A percentile compares a stretch with the other conserved stretches of the same genome.
Conservation (phyloP, 345 rosid species). For the Pugionium dolabratum region DNA sequence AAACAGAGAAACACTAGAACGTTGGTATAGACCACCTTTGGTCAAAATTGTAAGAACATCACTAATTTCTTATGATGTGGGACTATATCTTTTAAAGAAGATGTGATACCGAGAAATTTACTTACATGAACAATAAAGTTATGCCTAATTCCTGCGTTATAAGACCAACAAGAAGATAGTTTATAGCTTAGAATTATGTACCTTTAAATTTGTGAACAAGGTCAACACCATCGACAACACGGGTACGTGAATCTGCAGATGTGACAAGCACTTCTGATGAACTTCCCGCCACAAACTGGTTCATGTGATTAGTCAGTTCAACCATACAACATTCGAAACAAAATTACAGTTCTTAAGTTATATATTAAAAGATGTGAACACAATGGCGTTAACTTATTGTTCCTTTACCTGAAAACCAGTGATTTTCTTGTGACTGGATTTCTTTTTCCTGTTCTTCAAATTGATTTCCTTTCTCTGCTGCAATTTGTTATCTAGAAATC, state of each 20-base stretch:
- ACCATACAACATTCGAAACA: slow-evolving; percentile 1
- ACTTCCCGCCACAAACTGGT: slow-evolving; percentile 89
- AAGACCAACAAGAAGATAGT: not conserved
- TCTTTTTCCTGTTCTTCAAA: slow-evolving; percentile 91
- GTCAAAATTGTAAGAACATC: not conserved
- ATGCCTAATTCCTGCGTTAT: not conserved
- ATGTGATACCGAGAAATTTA: not conserved
- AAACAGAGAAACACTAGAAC: slow-evolving; percentile 8
- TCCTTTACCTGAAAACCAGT: slow-evolving; percentile 92
- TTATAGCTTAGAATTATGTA: slow-evolving; percentile 27
- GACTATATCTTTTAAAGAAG: not conserved
- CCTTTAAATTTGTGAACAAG: slow-evolving; percentile 95
- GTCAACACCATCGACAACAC: slow-evolving; percentile 78
- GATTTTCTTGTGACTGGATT: slow-evolving; percentile 85
- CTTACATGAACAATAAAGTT: not conserved
- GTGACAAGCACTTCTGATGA: slow-evolving; percentile 92
- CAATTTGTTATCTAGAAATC: slow-evolving; percentile 71
- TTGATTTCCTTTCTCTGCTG: slow-evolving; percentile 69
- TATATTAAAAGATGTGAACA: not conserved
- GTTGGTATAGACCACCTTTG: not conserved
- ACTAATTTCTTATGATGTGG: not conserved
- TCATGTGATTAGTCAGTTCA: slow-evolving; percentile 37
- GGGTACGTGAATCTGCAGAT: slow-evolving; percentile 91
- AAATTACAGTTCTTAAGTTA: not conserved
- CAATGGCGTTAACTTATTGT: slow-evolving; percentile 5